Evolutionary conservation across 2,329 filamentous ascomycete genomes (phyloP).

Genomic region (Dactylellina sp.): DNA sequence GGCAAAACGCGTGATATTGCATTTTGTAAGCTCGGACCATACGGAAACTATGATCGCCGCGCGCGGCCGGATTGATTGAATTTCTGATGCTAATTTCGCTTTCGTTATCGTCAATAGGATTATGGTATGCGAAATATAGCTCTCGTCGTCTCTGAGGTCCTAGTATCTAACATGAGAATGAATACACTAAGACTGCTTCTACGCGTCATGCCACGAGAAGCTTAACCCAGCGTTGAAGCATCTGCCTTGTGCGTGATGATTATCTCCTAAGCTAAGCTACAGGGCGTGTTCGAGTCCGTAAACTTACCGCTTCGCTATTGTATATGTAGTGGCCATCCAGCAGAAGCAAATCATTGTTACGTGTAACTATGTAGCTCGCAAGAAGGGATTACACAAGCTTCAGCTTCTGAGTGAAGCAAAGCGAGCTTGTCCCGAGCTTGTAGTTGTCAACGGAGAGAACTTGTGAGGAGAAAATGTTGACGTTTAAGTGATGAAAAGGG

Average conservation of each 20-base stretch:
- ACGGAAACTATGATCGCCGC: too few relatives aligned
- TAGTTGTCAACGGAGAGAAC: slow-evolving; percentile 88
- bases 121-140: slow-evolving; percentile 29
- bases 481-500: too few relatives aligned
- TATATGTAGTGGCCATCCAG: slow-evolving; percentile 78
- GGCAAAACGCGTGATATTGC: slow-evolving; percentile 45
- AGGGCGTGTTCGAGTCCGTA: not conserved
- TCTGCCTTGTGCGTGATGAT: slow-evolving; percentile 34
- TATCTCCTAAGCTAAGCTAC: not conserved
- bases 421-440: slow-evolving; percentile 81
- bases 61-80: not conserved
- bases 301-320: too few relatives aligned
- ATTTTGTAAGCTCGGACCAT: slow-evolving; percentile 38
- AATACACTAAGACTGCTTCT: slow-evolving; percentile 43
- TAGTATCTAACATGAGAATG: slow-evolving; percentile 19
- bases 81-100: not conserved
- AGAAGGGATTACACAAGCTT: slow-evolving; percentile 80
- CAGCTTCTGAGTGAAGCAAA: slow-evolving; percentile 86
- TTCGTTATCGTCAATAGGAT: slow-evolving; percentile 16
- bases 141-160: too few relatives aligned
- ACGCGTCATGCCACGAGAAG: slow-evolving; percentile 54
- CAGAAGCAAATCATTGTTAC: slow-evolving; percentile 94
- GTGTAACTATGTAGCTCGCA: slow-evolving; percentile 91
- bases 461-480: slow-evolving; percentile 65
- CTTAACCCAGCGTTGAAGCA: slow-evolving; percentile 46